A percentile compares a stretch with the other conserved stretches of the same genome.
Conservation (phyloP, 805 yeast species). For the Spathaspora hagerdaliae region DNA sequence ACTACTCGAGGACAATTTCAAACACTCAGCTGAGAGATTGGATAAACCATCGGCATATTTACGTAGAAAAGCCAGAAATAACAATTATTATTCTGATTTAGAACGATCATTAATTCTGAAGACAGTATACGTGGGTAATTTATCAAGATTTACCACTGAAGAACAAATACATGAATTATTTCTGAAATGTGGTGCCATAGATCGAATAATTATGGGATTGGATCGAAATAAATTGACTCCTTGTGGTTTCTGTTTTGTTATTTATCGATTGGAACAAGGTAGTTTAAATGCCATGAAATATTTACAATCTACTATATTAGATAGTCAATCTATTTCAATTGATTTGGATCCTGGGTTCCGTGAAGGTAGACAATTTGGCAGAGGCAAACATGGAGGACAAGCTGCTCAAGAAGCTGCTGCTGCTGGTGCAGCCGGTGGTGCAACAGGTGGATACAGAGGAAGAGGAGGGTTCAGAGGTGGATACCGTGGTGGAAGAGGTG, state of each 20-base stretch:
- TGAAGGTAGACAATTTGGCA: conserved; percentile 94
- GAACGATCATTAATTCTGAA: conserved; percentile 61
- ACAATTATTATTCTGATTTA: conserved; percentile 48
- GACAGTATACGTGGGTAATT: conserved; percentile 88
- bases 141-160: conserved; percentile 88
- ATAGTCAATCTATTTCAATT: conserved; percentile 75
- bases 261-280: conserved; percentile 62
- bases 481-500: conserved; percentile 41
- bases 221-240: conserved; percentile 90
- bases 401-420: conserved; percentile 60
- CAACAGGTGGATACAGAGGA: conserved; percentile 8
- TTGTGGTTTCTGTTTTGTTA: conserved; percentile 94
- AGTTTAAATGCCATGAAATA: conserved; percentile 82
- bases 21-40: conserved; percentile 60
- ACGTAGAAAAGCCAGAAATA: conserved; percentile 56
- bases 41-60: conserved; percentile 72
- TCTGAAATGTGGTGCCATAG: conserved; percentile 74
- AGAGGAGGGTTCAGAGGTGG: conserved; percentile 21
- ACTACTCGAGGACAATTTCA: conserved; percentile 43
- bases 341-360: conserved; percentile 95
- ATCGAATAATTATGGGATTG: conserved; percentile 87
- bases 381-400: conserved; percentile 93
- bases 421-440: conserved; percentile 2
- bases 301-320: conserved; percentile 76
- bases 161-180: conserved; percentile 90